Evolutionary conservation across 1,284 basidiomycete species (phyloP), one percentile per base, ranked within the genome.

Genomic region (Pisolithus thermaeus): DNA sequence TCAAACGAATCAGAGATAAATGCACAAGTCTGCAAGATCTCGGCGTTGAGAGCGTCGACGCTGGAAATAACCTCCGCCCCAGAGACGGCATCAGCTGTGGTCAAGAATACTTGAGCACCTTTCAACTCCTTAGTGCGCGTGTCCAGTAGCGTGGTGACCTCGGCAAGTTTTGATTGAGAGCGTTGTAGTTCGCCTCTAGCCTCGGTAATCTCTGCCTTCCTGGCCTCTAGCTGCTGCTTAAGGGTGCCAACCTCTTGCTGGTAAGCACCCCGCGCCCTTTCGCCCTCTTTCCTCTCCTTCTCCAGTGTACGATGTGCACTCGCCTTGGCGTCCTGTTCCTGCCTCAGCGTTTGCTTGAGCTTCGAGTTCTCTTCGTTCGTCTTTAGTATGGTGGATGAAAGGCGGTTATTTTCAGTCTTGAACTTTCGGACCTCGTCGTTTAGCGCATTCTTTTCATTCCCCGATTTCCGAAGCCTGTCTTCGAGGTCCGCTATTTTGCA

Each of bases 11-110:
- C 74, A 0, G 77, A 70, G 61, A 81, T 73, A 53, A 69, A 68
- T 7, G 74, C 73, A 0, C 76, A 68, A 6, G 70, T 72, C 55
- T 80, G 78, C 53, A 75, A 65, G 43, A 81, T 75, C 58, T 79
- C 77, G 27, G 65, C 58, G 56, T 81, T 79, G 58, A 81, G 63
- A 2, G 59, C 64, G 44, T 75, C 68, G 50, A 81, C 58, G 54
- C 76, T 66, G 1, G 62, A 55, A 30, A 77, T 70, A 36, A 80
- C 73, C 35, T 81, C 78, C 2, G 70, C 71, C 3, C 71, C 74
- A 0, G 78, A 73, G 37, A 75, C 60, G 16, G 66, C 56, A 53
- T 80, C 77, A 16, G 70, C 66, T 52, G 73, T 77, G 9, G 71
- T 70, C 59, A 79, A 64, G 64, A 73, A 79, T 32, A 64, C 60